Percentiles rank a stretch among this genome's conserved stretches.
Conservation (phyloP, 2,329 filamentous ascomycete species). For the Colletotrichum tabaci region DNA sequence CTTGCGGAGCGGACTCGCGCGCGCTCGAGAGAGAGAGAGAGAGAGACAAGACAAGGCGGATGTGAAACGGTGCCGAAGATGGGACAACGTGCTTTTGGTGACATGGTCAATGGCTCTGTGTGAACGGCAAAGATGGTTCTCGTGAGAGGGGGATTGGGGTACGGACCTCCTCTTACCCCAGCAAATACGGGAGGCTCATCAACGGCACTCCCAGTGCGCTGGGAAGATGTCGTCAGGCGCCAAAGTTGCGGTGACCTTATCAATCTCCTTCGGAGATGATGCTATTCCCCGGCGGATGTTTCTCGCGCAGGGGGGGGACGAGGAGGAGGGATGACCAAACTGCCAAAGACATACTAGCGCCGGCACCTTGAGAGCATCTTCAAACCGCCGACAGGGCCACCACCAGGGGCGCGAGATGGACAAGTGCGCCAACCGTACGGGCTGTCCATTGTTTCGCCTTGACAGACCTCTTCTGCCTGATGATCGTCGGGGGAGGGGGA, state of each 20-base stretch:
- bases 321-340: not conserved
- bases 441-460: conserved; percentile 30
- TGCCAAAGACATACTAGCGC: conserved; percentile 7
- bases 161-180: not conserved
- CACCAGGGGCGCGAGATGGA: conserved; percentile 9
- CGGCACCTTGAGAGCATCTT: conserved; percentile 31
- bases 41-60: conserved; percentile 10
- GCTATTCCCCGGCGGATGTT: not conserved
- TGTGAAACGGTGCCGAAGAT: conserved; percentile 22
- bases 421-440: not conserved
- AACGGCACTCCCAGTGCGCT: not conserved
- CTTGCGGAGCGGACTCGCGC: too few species aligned
- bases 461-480: conserved; percentile 5
- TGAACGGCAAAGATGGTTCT: not conserved
- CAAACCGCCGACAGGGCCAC: not conserved
- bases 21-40: not conserved
- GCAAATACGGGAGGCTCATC: conserved; percentile 18
- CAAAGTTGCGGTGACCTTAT: conserved; percentile 36
- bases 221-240: conserved; percentile 31
- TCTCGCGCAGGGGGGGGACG: not conserved
- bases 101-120: too few species aligned
- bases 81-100: not conserved
- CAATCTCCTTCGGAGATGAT: conserved; percentile 25
- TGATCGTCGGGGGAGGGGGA: conserved; percentile 5
- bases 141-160: too few species aligned